These are phyloP conservation scores for Cymbopogon flexuosus DNA, from an alignment of 202 grass and related monocot genomes.

Conservation along the genomic window DNA sequence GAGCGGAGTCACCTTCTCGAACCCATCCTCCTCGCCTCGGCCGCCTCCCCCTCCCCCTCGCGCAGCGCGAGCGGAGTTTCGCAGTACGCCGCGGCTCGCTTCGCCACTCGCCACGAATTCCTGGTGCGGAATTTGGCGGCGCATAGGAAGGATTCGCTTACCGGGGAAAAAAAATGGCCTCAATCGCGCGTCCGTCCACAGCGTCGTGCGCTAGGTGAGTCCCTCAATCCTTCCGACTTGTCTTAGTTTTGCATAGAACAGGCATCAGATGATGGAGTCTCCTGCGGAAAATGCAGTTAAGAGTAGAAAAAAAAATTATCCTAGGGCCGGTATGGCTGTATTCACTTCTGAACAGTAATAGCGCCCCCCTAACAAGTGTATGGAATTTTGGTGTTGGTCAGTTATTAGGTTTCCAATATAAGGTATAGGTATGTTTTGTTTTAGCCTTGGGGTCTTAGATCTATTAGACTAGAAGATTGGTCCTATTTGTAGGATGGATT, in stretches of 20 bases:
- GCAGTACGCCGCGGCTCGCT: slow-evolving; percentile 4
- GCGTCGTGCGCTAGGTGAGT: slow-evolving; percentile 27
- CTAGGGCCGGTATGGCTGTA: background rate
- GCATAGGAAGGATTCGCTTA: background rate
- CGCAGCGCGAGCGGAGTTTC: background rate
- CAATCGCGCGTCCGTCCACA: slow-evolving; percentile 10
- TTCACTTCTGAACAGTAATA: background rate
- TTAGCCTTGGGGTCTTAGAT: background rate
- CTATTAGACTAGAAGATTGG: background rate
- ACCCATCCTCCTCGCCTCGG: too few species aligned
- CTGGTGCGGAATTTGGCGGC: background rate
- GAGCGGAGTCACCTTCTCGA: too few species aligned
- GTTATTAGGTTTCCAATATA: background rate
- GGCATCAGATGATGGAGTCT: background rate
- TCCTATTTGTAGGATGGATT: background rate
- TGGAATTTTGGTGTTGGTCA: background rate
- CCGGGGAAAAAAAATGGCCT: slow-evolving; percentile 28
- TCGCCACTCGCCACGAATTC: background rate
- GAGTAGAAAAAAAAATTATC: background rate
- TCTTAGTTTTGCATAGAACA: background rate
- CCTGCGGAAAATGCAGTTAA: background rate
- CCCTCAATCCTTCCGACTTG: background rate
- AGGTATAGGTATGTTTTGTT: background rate
- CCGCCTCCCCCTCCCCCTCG: too few species aligned
- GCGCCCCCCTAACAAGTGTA: background rate